A percentile compares a stretch with the other conserved stretches of the same genome.
Conservation (phyloP, 768 basidiomycete genomes). For the Hortiboletus campestris region DNA sequence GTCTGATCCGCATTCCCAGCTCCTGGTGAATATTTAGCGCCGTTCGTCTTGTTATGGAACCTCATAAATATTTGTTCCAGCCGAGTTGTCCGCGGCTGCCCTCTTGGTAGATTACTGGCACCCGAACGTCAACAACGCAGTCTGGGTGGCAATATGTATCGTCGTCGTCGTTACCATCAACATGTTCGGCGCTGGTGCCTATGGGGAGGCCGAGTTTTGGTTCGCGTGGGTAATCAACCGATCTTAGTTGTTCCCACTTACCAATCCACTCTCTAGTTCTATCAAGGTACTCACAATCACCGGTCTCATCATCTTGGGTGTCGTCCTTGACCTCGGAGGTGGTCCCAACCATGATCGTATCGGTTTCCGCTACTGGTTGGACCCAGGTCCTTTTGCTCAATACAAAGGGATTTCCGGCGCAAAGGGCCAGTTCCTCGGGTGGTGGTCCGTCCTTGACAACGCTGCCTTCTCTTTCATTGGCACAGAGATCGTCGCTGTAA, state of each 20-base stretch:
- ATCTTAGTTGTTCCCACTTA: not conserved
- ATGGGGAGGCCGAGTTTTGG: slow-evolving; percentile 83
- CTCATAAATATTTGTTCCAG: slow-evolving; percentile 15
- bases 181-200: slow-evolving; percentile 70
- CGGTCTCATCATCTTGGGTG: slow-evolving; percentile 66
- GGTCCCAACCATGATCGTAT: slow-evolving; percentile 77
- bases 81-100: slow-evolving; percentile 46
- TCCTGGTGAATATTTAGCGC: slow-evolving; percentile 18
- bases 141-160: slow-evolving; percentile 78
- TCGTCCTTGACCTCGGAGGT: slow-evolving; percentile 84
- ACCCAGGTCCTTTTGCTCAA: slow-evolving; percentile 88
- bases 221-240: slow-evolving; percentile 55
- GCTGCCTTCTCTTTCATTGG: slow-evolving; percentile 94
- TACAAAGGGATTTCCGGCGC: slow-evolving; percentile 59
- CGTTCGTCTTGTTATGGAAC: not conserved
- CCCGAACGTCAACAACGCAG: slow-evolving; percentile 54
- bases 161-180: slow-evolving; percentile 77
- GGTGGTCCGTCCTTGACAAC: slow-evolving; percentile 71
- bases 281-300: slow-evolving; percentile 89
- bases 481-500: slow-evolving; percentile 89
- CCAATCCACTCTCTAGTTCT: slow-evolving; percentile 38
- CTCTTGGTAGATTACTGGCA: slow-evolving; percentile 79
- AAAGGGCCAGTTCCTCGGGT: slow-evolving; percentile 75
- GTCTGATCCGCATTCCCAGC: slow-evolving; percentile 14
- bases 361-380: slow-evolving; percentile 67